Conservation (phyloP, 2,329 filamentous ascomycete genomes). For the Lachnellula occidentalis region DNA sequence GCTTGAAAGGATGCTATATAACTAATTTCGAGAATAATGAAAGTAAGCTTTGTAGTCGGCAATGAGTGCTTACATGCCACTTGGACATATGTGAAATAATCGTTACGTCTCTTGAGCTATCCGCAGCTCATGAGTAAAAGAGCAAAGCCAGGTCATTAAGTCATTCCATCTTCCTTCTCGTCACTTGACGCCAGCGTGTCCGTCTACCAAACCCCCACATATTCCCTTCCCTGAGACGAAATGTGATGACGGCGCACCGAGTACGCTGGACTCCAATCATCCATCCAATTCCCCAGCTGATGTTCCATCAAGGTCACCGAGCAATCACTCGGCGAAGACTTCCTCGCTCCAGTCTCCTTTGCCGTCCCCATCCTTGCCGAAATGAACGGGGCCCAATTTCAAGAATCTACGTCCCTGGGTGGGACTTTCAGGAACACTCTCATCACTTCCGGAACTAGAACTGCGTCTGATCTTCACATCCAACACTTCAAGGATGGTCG, state of each 20-base stretch:
- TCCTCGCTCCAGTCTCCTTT: constrained; percentile 29
- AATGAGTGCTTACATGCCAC: not conserved
- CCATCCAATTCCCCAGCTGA: not conserved
- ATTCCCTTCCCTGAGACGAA: not conserved
- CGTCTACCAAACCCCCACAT: not conserved
- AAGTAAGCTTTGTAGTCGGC: not conserved
- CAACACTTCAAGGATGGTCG: constrained; percentile 1
- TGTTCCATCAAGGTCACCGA: not conserved
- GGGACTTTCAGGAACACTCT: constrained; percentile 4
- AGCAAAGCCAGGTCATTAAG: not conserved
- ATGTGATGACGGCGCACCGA: not conserved
- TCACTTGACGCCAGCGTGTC: not conserved
- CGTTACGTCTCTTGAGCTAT: not conserved
- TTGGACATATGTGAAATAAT: not conserved
- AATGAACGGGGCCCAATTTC: constrained; percentile 27
- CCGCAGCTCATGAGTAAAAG: not conserved
- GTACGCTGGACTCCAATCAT: not conserved
- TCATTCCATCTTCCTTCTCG: not conserved
- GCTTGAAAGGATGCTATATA: not conserved
- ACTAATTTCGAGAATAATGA: not conserved
- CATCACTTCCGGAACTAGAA: constrained; percentile 14
- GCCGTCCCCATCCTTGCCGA: constrained; percentile 14
- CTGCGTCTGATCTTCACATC: constrained; percentile 15
- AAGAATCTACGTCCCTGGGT: constrained; percentile 20
- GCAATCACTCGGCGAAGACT: constrained; percentile 14